These are phyloP conservation scores for Cutaneotrichosporon cutaneum DNA, from an alignment of 1,284 basidiomycete genomes.

Conservation along the genomic window DNA sequence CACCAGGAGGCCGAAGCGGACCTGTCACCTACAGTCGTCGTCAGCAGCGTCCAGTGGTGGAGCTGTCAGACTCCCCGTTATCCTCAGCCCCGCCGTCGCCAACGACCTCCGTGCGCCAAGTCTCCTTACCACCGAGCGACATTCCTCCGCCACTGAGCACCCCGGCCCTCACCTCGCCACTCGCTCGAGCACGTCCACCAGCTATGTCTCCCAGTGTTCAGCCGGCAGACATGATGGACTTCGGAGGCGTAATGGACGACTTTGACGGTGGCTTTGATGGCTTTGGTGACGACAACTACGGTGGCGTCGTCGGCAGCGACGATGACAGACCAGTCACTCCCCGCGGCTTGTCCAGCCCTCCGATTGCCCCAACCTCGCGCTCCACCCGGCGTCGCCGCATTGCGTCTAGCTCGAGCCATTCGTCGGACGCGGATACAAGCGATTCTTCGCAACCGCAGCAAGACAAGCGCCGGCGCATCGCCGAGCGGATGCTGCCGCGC, in stretches of 20 bases:
- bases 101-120: neutral
- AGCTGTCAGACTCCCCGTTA: slow-evolving; percentile 12
- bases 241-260: neutral
- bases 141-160: neutral
- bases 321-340: neutral
- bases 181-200: neutral
- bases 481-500: slow-evolving; percentile 45
- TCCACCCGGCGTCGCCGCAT: slow-evolving; percentile 5
- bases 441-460: slow-evolving; percentile 2
- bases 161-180: neutral
- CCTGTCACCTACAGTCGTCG: slow-evolving; percentile 19
- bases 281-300: neutral
- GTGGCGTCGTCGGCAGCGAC: neutral
- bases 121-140: neutral
- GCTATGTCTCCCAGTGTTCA: neutral
- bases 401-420: slow-evolving; percentile 16
- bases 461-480: slow-evolving; percentile 39
- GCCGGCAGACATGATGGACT: neutral
- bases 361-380: neutral
- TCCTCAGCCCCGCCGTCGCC: slow-evolving; percentile 18
- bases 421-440: neutral
- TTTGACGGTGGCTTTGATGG: neutral
- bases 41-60: neutral
- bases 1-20: neutral
- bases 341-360: neutral